These are phyloP conservation scores for Axilococcus clingmanii DNA, from an alignment of 139 green algal genomes.

Conservation along the genomic window DNA sequence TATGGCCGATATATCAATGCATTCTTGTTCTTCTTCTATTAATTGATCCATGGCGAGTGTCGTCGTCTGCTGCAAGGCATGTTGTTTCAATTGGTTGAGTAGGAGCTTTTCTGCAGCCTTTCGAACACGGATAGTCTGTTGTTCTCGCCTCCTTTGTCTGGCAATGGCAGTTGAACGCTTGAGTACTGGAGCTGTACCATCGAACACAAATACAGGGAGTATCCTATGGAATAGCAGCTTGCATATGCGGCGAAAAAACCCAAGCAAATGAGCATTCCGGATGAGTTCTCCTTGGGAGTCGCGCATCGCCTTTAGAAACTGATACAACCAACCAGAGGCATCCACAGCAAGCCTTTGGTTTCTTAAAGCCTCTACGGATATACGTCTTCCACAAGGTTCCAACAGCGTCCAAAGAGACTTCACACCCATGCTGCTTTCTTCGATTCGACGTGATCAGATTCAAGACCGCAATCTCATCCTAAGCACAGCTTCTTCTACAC, in stretches of 20 bases:
- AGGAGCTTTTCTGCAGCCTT: constrained; percentile 91
- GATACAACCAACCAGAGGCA: constrained; percentile 92
- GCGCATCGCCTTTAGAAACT: constrained; percentile 95
- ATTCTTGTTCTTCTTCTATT: not conserved
- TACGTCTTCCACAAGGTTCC: constrained; percentile 69
- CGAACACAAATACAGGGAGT: constrained; percentile 95
- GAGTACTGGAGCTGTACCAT: constrained; percentile 85
- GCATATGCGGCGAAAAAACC: constrained; percentile 95
- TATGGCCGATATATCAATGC: not conserved
- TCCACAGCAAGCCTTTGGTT: constrained; percentile 83
- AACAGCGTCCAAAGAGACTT: constrained; percentile 75
- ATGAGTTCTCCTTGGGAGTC: constrained; percentile 86
- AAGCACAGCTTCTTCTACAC: no score
- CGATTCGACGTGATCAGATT: no score
- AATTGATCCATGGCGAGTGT: constrained; percentile 2
- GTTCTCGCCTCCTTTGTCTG: constrained; percentile 49
- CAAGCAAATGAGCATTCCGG: constrained; percentile 85
- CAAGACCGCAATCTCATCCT: no score
- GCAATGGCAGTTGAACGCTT: constrained; percentile 79
- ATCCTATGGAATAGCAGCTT: constrained; percentile 90
- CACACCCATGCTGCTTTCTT: no score
- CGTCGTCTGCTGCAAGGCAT: constrained; percentile 8
- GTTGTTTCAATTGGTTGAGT: constrained; percentile 74
- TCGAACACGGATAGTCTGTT: constrained; percentile 53
- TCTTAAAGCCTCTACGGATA: constrained; percentile 74